Evolutionary conservation across 192 early-diverging fungal species (phyloP), one percentile per base, ranked within the genome.

Genomic region (Podila minutissima): DNA sequence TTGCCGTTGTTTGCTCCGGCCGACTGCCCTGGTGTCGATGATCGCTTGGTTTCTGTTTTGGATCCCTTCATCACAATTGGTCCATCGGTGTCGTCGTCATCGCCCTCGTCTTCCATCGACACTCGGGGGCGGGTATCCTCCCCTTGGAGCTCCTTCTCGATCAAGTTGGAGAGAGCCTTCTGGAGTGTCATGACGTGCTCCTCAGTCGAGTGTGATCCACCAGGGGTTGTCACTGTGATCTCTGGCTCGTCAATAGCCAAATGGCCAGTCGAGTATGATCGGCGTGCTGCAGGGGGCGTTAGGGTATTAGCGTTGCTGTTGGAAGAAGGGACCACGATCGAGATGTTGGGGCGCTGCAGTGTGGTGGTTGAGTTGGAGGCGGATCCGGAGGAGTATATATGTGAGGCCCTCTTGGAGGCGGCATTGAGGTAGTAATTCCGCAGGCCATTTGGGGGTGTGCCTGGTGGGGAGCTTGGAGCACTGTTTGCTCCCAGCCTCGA

Each of bases 401-500:
- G 32, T 3, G 66, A 61, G 5, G 77, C 64, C 22, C 77, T 61
- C 1, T 81, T 71, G 13, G 64, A 37, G 32, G 77, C 77, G 28
- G 62, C 67, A 41, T 71, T 81, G 4, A 81, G 53, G 48, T 81
- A 81, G 48, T 81, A 81, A 17, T 72, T 66, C 12, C 77, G 71
- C 41, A 81, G 33, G 28, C 77, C 77, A n/a, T 81, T 81, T 10
- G 77, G 77, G 6, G 77, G 77, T 5, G 77, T 81, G 2, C 77
- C 71, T 37, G 77, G 77, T 7, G 77, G 77, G 0, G 77, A 81
- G 58, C 48, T 81, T 4, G 66, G 59, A n/a, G 77, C 77, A 48
- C 77, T 81, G 48, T 53, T 64, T 12, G 65, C 68, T 0, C 77
- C 77, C 10, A 59, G 55, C 11, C 74, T 61, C 22, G 49, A 41